Conservation (phyloP, 2,329 filamentous ascomycete species). For the Aureobasidium namibiae region DNA sequence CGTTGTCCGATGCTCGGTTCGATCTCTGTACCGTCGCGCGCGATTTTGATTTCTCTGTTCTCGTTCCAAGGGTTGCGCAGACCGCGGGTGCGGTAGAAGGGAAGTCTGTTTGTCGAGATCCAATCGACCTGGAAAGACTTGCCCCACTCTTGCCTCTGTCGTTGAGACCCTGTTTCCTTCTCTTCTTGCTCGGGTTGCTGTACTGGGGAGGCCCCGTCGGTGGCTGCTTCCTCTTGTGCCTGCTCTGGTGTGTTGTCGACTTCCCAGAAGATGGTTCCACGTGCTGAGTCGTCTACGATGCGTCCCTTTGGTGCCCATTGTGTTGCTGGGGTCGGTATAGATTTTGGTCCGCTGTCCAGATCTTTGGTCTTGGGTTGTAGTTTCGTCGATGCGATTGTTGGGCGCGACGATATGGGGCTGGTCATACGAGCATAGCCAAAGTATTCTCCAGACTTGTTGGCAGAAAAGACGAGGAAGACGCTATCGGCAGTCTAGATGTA, state of each 20-base stretch:
- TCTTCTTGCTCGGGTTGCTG: slow-evolving; percentile 20
- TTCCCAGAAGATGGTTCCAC: slow-evolving; percentile 98
- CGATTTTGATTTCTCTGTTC: slow-evolving; percentile 92
- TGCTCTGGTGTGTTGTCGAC: slow-evolving; percentile 54
- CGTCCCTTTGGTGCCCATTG: slow-evolving; percentile 70
- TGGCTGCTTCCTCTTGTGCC: slow-evolving; percentile 25
- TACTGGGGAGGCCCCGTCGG: background rate
- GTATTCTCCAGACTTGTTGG: slow-evolving; percentile 95
- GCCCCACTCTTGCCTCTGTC: slow-evolving; percentile 61
- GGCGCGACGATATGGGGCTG: slow-evolving; percentile 73
- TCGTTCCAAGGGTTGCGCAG: slow-evolving; percentile 91
- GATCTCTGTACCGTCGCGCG: slow-evolving; percentile 85
- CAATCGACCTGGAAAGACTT: slow-evolving; percentile 89
- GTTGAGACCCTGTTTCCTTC: slow-evolving; percentile 35
- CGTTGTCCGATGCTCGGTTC: slow-evolving; percentile 73
- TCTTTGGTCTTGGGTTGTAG: slow-evolving; percentile 44
- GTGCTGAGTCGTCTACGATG: slow-evolving; percentile 84
- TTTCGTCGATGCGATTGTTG: slow-evolving; percentile 53
- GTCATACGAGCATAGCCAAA: slow-evolving; percentile 91
- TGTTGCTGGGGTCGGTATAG: slow-evolving; percentile 71
- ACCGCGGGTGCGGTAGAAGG: slow-evolving; percentile 82
- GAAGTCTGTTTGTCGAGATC: slow-evolving; percentile 73
- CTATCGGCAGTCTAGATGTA: slow-evolving; percentile 59
- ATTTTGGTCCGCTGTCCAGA: slow-evolving; percentile 63
- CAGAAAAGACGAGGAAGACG: slow-evolving; percentile 89